phyloP scores from a whole-genome alignment of 768 basidiomycete species.

The Pleurotus pulmonarius region DNA sequence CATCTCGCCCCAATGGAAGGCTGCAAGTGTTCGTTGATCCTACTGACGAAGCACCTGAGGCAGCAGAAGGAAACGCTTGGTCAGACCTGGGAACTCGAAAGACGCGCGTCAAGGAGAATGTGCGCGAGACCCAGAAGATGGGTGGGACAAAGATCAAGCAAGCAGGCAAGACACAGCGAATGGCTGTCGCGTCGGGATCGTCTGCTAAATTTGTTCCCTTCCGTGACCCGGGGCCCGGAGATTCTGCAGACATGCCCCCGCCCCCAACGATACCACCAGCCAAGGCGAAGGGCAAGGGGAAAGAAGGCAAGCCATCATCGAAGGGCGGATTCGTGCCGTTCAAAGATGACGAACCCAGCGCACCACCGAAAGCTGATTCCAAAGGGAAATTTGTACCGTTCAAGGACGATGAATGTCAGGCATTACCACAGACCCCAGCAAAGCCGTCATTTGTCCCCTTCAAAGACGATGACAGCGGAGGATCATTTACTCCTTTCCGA shows the following conservation, averaged over 20 bases:
- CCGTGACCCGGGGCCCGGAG: conserved; percentile 50
- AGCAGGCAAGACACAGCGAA: conserved; percentile 51
- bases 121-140: conserved; percentile 65
- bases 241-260: conserved; percentile 32
- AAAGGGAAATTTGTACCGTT: conserved; percentile 33
- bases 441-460: conserved; percentile 13
- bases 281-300: conserved; percentile 20
- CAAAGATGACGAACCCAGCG: conserved; percentile 11
- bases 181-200: conserved; percentile 38
- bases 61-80: conserved; percentile 47
- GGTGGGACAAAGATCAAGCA: conserved; percentile 65
- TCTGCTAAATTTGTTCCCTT: conserved; percentile 60
- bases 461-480: conserved; percentile 30
- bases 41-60: conserved; percentile 43
- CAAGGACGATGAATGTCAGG: conserved; percentile 27
- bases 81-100: conserved; percentile 76
- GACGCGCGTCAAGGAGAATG: conserved; percentile 75
- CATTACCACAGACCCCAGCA: conserved; percentile 25
- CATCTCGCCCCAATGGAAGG: conserved; percentile 31
- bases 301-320: conserved; percentile 28
- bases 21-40: conserved; percentile 76
- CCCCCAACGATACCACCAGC: conserved; percentile 28
- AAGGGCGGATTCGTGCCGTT: conserved; percentile 16
- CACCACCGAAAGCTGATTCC: conserved; percentile 18
- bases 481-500: conserved; percentile 64